phyloP scores from a whole-genome alignment of 176 grass and related monocot genomes.

The Aegilops umbellulata region DNA sequence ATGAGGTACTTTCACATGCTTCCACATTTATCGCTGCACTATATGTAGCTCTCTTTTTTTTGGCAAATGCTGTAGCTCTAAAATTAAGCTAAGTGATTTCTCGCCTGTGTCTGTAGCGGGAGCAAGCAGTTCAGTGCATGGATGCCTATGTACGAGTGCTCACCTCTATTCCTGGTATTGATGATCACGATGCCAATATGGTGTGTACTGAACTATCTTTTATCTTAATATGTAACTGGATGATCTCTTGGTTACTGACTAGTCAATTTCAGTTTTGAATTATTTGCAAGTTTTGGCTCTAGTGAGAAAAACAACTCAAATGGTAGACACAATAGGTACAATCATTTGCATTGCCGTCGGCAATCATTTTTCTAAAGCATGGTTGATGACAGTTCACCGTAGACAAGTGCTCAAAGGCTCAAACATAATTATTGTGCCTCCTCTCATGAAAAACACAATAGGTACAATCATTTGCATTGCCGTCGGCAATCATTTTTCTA shows the following conservation, averaged over 20 bases:
- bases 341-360: slow-evolving; percentile 8
- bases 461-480: slow-evolving; percentile 3
- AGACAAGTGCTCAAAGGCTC: not conserved
- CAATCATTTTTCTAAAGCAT: not conserved
- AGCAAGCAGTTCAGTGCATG: slow-evolving; percentile 68
- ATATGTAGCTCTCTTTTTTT: not conserved
- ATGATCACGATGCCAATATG: slow-evolving; percentile 76
- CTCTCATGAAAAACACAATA: not conserved
- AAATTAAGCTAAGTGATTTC: slow-evolving; percentile 8
- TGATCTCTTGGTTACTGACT: slow-evolving; percentile 14
- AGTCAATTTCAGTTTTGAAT: not conserved
- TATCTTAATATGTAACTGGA: not conserved
- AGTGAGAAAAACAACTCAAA: not conserved
- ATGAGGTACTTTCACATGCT: slow-evolving; percentile 51
- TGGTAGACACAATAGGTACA: not conserved
- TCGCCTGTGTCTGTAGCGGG: slow-evolving; percentile 33
- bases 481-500: not conserved
- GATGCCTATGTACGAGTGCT: slow-evolving; percentile 64
- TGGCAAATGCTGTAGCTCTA: not conserved
- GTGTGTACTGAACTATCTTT: slow-evolving; percentile 37
- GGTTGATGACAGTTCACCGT: not conserved
- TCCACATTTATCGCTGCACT: not conserved
- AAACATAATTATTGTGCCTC: not conserved
- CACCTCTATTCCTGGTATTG: slow-evolving; percentile 83
- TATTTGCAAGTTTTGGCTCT: not conserved